A percentile compares a stretch with the other conserved stretches of the same genome.
phyloP scores from a whole-genome alignment of 208 protist species.

The Crithidia fasciculata region DNA sequence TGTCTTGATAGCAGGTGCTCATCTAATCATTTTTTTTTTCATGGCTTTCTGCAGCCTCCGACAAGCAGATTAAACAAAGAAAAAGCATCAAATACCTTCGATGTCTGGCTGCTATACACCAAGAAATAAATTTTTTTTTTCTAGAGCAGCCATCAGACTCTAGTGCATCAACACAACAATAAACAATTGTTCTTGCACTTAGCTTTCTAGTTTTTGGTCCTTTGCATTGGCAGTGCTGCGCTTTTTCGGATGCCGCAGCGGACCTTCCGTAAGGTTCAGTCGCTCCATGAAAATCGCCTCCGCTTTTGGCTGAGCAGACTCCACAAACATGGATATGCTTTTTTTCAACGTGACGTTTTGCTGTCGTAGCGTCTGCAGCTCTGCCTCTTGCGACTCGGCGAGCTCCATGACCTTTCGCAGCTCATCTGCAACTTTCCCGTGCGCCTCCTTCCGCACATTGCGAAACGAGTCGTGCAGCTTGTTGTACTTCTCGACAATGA shows the following conservation, averaged over 20 bases:
- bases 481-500: constrained; percentile 87
- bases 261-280: constrained; percentile 79
- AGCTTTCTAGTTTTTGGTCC: background rate
- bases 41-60: no score
- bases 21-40: no score
- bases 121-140: background rate
- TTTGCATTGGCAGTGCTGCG: constrained; percentile 26
- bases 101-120: background rate
- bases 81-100: background rate
- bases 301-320: constrained; percentile 50
- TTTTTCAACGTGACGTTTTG: constrained; percentile 80
- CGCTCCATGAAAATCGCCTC: constrained; percentile 73
- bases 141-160: no score
- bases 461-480: constrained; percentile 77
- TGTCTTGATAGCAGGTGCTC: no score
- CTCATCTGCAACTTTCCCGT: constrained; percentile 50
- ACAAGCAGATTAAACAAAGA: constrained; percentile 9
- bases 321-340: constrained; percentile 74
- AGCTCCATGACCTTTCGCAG: constrained; percentile 66
- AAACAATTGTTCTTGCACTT: background rate
- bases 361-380: constrained; percentile 73
- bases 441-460: constrained; percentile 50
- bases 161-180: no score
- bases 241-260: constrained; percentile 84
- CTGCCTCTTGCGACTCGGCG: constrained; percentile 66